Evolutionary conservation across 169 alveolate genomes (phyloP), one percentile per base, ranked within the genome.

Genomic region (Ichthyophthirius multifiliis): DNA sequence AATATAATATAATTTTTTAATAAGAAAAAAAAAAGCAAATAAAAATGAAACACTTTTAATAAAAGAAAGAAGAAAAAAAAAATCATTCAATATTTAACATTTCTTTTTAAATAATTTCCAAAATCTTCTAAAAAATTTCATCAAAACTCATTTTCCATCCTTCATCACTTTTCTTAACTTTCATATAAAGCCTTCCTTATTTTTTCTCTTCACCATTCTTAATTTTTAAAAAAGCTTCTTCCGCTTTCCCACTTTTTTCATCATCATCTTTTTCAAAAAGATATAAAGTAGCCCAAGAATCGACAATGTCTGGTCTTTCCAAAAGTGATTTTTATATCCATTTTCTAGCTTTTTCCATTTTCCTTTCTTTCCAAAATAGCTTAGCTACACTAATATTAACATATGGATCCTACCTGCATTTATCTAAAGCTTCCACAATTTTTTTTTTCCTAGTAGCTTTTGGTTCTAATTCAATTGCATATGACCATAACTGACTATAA

Each of bases 401-500:
- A 81, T 94, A 85, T 6, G 99, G 97, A 46, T 97, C 97, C 85
- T 97, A 93, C 78, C 92, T 98, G 83, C 99, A 97, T 79, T 90
- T 89, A 84, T 97, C 96, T 65, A 97, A 93, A 32, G 99, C 99
- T 43, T 94, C 97, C 12, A 94, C 96, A 1, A 95, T 92, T 83
- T 93, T 93, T 16, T 98, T 89, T 48, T 96, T 97, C 78, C 95
- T 90, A 5, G 95, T 92, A 15, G 44, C 84, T 31, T 76, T 85
- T 39, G 96, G 96, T 75, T 97, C 99, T 74, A 96, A 81, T 76
- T 93, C 97, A 44, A 98, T 95, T 1, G 97, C 97, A 75, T 94
- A 94, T 13, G 99, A 96, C 98, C 99, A 96, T 23, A 98, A 85
- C 37, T 91, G 90, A n/a, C 99, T 99, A 10, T 98, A 93, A 45